phyloP scores from a whole-genome alignment of 768 basidiomycete genomes.

The Omphalotus guepiniiformis region DNA sequence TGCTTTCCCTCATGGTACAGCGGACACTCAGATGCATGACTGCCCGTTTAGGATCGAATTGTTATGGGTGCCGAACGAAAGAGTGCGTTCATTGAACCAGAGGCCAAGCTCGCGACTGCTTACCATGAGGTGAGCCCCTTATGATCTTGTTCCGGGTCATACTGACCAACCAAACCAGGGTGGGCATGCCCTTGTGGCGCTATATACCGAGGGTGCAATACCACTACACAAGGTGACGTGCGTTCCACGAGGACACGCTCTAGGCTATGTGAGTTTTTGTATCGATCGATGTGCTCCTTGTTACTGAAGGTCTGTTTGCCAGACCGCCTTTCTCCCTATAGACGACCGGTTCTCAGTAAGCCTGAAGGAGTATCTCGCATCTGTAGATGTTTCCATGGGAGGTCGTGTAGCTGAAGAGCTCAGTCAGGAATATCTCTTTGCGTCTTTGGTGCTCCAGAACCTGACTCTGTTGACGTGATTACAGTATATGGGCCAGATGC shows the following conservation, averaged over 20 bases:
- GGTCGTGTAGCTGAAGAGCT: constrained; percentile 95
- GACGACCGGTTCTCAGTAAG: constrained; percentile 71
- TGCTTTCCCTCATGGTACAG: no score
- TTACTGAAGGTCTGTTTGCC: constrained; percentile 14
- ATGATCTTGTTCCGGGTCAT: constrained; percentile 6
- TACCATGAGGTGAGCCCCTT: constrained; percentile 78
- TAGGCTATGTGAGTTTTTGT: constrained; percentile 60
- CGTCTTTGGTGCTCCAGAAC: constrained; percentile 9
- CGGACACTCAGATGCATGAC: background rate
- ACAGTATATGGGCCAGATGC: constrained; percentile 84
- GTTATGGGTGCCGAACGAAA: constrained; percentile 95
- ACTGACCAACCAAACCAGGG: constrained; percentile 41
- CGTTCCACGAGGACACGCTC: constrained; percentile 90
- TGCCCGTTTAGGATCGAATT: constrained; percentile 70
- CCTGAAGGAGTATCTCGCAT: constrained; percentile 69
- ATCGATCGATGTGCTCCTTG: constrained; percentile 6
- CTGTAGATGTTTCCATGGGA: constrained; percentile 90
- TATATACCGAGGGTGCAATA: constrained; percentile 94
- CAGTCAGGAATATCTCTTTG: constrained; percentile 44
- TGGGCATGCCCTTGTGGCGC: constrained; percentile 90
- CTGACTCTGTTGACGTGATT: constrained; percentile 14
- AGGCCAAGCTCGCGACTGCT: constrained; percentile 85
- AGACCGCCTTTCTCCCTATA: constrained; percentile 79
- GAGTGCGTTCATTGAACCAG: constrained; percentile 83
- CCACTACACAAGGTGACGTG: constrained; percentile 98